Evolutionary conservation across 2,329 filamentous ascomycete genomes (phyloP), one percentile per base, ranked within the genome.

Genomic region (Davidsoniella virescens): DNA sequence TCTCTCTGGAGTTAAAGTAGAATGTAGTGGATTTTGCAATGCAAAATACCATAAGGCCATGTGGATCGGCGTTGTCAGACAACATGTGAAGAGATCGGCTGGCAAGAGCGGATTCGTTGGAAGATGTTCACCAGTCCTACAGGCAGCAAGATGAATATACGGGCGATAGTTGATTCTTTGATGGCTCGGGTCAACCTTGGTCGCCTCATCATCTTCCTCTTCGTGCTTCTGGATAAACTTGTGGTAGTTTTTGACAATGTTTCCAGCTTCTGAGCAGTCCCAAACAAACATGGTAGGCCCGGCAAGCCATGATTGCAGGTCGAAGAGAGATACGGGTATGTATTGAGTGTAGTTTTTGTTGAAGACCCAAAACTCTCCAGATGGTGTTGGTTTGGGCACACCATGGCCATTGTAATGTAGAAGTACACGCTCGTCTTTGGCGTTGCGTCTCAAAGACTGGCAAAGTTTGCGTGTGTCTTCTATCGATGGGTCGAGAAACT

Each of bases 311-410:
- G 85, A 82, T 64, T 96, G 90, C 42, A 98, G 68, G 61, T 98
- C 92, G 60, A 94, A 95, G 7, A 98, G 70, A 1, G 90, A 94
- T 41, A 98, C 85, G 0, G 92, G 92, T 40, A 98, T 98, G 62
- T 98, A 98, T 65, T 98, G 92, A 0, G 92, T 98, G 63, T 95
- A 98, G 57, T 87, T 96, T 58, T 92, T 90, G 66, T 98, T 98
- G 65, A 98, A 98, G 4, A 96, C 93, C 92, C 92, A 98, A 17
- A 98, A 94, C 64, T 98, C 92, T 12, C 92, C 92, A 4, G 90
- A 95, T 2, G 84, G 80, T 0, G 92, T 98, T 2, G 92, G 92
- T 60, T 95, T 87, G 1, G 92, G 92, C 9, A 98, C 92, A 44
- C 92, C 92, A 63, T 98, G 92, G 14, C 92, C 92, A 59, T 98